Evolutionary conservation across 2,329 filamentous ascomycete genomes (phyloP).

Genomic region (Orbilia oligospora): DNA sequence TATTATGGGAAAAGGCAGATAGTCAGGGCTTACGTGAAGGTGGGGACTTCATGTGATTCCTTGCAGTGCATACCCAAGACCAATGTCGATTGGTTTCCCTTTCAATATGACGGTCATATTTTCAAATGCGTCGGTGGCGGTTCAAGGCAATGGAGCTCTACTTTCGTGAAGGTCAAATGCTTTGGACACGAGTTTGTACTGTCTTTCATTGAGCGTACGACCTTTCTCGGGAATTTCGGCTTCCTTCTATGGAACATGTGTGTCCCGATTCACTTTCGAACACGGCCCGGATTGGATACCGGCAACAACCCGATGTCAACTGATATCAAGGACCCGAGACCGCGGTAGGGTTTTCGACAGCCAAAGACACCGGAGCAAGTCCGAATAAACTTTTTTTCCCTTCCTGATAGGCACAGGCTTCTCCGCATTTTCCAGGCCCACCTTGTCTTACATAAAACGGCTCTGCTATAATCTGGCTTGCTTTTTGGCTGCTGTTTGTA

Average conservation of each 20-base stretch:
- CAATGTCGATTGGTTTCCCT: neutral
- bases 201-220: neutral
- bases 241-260: neutral
- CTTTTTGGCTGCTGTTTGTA: conserved; percentile 15
- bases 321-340: conserved; percentile 32
- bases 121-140: conserved; percentile 8
- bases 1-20: conserved; percentile 16
- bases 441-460: conserved; percentile 52
- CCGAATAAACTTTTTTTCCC: conserved; percentile 52
- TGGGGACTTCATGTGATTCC: conserved; percentile 48
- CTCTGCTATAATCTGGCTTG: conserved; percentile 46
- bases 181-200: conserved; percentile 1
- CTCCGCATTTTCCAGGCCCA: conserved; percentile 61
- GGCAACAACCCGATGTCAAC: conserved; percentile 44
- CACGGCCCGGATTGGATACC: conserved; percentile 31
- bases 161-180: conserved; percentile 17
- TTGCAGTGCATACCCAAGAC: conserved; percentile 34
- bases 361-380: conserved; percentile 24
- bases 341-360: conserved; percentile 18
- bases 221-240: conserved; percentile 9
- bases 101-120: conserved; percentile 16
- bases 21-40: conserved; percentile 41
- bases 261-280: conserved; percentile 15
- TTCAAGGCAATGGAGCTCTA: conserved; percentile 4
- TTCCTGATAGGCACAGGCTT: conserved; percentile 42